Evolutionary conservation across 2,329 filamentous ascomycete species (phyloP), one percentile per base, ranked within the genome.

Genomic region (Colletotrichum filicis): DNA sequence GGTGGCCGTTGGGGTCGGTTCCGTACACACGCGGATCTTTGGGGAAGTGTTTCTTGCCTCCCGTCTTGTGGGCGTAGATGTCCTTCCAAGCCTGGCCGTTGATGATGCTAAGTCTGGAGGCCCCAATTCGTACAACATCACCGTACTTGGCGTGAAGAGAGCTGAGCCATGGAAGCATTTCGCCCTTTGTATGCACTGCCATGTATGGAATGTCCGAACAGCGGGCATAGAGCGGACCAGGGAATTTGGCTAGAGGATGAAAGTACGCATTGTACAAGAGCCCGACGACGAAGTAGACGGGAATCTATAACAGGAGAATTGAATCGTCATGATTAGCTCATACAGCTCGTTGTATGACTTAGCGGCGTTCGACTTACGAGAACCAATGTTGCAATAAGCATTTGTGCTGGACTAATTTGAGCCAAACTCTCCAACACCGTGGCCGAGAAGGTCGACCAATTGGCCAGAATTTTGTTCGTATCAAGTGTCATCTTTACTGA

Each of bases 341-440:
- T 42, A 3, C 7, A 19, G 3, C 8, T 7, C 19, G 8, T 16
- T 6, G 3, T n/a, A 8, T 0, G 42, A 1, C 0, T 8, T 7
- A 16, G 37, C 37, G 3, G 19, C 5, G 19, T 1, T n/a, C 19
- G 4, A 49, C 42, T 49, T 9, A 22, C 42, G 19, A 49, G 19
- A 49, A 9, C 7, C 42, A 22, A 4, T 49, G 42, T 19, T 49
- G 7, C 42, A n/a, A 49, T 19, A 22, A 49, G 5, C 42, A 49
- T n/a, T 1, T 49, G 42, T 4, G 19, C 0, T 19, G 19, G 19
- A 49, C 42, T 22, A 9, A 4, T 22, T 9, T 49, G 16, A 22
- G 42, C 7, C 42, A 49, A 11, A 4, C 8, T 49, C 1, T 22
- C 8, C 19, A 49, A 49, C 19, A 3, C 7, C 19, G n/a, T 22